A percentile compares a stretch with the other conserved stretches of the same genome.
Evolutionary conservation across 371 early-diverging fungal species (phyloP).

Genomic region (Sporodiniella umbellata): DNA sequence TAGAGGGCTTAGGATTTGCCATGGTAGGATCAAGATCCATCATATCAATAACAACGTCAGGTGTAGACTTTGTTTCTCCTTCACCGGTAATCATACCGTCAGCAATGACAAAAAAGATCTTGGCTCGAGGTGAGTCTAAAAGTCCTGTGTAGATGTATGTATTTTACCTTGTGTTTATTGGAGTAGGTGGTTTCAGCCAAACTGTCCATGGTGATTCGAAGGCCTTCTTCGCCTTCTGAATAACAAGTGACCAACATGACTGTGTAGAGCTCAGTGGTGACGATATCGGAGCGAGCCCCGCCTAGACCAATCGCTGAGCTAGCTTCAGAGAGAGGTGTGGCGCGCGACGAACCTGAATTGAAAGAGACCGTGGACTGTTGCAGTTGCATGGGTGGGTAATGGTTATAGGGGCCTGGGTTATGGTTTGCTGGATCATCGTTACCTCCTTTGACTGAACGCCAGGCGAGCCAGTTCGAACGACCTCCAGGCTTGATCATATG

Average conservation of each 20-base stretch:
- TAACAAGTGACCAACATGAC: slow-evolving; percentile 72
- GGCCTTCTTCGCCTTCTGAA: slow-evolving; percentile 73
- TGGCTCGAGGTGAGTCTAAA: neutral
- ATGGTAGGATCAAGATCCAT: slow-evolving; percentile 58
- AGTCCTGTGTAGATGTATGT: neutral
- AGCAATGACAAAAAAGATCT: slow-evolving; percentile 43
- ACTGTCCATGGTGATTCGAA: slow-evolving; percentile 82
- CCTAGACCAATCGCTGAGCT: slow-evolving; percentile 15
- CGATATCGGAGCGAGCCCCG: slow-evolving; percentile 33
- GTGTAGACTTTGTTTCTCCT: slow-evolving; percentile 50
- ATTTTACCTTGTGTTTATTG: slow-evolving; percentile 47
- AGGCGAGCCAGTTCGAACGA: slow-evolving; percentile 44
- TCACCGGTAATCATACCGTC: slow-evolving; percentile 45
- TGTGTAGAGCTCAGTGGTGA: slow-evolving; percentile 47
- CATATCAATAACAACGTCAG: slow-evolving; percentile 63
- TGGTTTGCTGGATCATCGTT: slow-evolving; percentile 50
- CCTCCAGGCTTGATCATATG: slow-evolving; percentile 46
- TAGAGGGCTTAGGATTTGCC: slow-evolving; percentile 56
- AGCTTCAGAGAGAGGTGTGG: slow-evolving; percentile 21
- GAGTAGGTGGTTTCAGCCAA: slow-evolving; percentile 69
- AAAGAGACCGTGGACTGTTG: slow-evolving; percentile 18
- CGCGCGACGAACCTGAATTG: slow-evolving; percentile 35
- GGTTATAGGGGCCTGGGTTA: slow-evolving; percentile 41
- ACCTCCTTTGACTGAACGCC: slow-evolving; percentile 52
- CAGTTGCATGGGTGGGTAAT: slow-evolving; percentile 32